Evolutionary conservation across 495 filamentous ascomycete species (phyloP).

Genomic region (Trichoderma parareesei): DNA sequence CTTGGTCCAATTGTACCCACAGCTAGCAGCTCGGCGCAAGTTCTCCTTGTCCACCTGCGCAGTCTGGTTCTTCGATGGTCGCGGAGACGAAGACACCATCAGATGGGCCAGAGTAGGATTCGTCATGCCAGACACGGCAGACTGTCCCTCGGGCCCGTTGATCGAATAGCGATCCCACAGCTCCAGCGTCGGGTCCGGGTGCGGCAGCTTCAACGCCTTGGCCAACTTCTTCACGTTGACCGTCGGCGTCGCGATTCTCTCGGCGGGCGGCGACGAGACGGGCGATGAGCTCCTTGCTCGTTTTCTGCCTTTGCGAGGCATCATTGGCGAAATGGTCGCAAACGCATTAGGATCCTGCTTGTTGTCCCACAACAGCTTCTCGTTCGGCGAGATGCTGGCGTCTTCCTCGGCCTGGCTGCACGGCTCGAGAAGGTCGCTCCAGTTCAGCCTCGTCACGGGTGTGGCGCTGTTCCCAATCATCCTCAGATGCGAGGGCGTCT

Average conservation of each 20-base stretch:
- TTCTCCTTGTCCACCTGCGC: conserved; percentile 40
- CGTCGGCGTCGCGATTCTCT: conserved; percentile 22
- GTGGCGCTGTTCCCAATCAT: conserved; percentile 53
- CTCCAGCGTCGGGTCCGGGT: conserved; percentile 73
- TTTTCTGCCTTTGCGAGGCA: conserved; percentile 50
- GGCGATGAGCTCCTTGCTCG: conserved; percentile 77
- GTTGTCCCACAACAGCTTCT: conserved; percentile 33
- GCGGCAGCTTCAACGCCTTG: conserved; percentile 59
- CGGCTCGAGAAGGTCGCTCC: conserved; percentile 74
- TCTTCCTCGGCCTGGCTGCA: conserved; percentile 41
- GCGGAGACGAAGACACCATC: conserved; percentile 62
- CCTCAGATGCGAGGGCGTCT: conserved; percentile 14
- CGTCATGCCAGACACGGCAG: conserved; percentile 27
- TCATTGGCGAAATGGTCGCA: conserved; percentile 39
- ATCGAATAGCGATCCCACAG: conserved; percentile 75
- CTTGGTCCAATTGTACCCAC: conserved; percentile 59
- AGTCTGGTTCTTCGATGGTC: conserved; percentile 40
- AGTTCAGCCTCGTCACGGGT: conserved; percentile 62
- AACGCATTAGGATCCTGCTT: conserved; percentile 25
- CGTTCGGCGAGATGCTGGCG: conserved; percentile 37
- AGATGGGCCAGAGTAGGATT: conserved; percentile 52
- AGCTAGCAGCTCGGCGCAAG: conserved; percentile 59
- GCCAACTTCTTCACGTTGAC: conserved; percentile 44
- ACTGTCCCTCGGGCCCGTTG: conserved; percentile 19
- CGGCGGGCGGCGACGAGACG: conserved; percentile 51